A percentile compares a stretch with the other conserved stretches of the same genome.
Conservation (phyloP, 371 early-diverging fungal genomes). For the Chytridium lagenaria region DNA sequence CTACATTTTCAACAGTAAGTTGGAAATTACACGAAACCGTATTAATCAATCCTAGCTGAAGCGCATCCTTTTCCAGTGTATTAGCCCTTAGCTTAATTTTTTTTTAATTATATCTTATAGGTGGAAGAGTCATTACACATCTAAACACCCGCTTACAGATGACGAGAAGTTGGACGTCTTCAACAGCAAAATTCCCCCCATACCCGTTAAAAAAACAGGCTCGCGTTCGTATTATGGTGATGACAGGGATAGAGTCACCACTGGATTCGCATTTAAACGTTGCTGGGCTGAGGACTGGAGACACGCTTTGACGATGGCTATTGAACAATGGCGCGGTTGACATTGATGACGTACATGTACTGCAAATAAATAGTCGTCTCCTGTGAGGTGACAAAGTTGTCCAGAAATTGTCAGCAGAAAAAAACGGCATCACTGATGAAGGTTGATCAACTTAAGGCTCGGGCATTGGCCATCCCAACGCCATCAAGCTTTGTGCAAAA, state of each 20-base stretch:
- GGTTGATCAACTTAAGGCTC: background rate
- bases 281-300: conserved; percentile 29
- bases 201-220: background rate
- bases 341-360: background rate
- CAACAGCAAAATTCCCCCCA: background rate
- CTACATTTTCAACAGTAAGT: conserved; percentile 37
- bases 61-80: conserved; percentile 39
- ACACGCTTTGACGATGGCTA: background rate
- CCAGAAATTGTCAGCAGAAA: too few species aligned
- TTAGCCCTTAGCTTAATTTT: background rate
- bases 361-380: background rate
- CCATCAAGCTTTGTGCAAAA: background rate
- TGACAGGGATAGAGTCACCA: conserved; percentile 10
- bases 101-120: background rate
- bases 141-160: conserved; percentile 18
- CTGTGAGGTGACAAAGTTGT: background rate
- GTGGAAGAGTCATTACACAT: conserved; percentile 21
- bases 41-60: conserved; percentile 28
- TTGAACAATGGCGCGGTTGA: background rate
- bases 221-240: conserved; percentile 19
- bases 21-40: background rate
- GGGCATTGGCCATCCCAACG: background rate
- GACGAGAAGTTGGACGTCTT: background rate
- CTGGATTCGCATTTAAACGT: conserved; percentile 20
- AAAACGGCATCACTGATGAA: too few species aligned